phyloP scores from a whole-genome alignment of 495 filamentous ascomycete genomes.

The Gamarada debralockiae region DNA sequence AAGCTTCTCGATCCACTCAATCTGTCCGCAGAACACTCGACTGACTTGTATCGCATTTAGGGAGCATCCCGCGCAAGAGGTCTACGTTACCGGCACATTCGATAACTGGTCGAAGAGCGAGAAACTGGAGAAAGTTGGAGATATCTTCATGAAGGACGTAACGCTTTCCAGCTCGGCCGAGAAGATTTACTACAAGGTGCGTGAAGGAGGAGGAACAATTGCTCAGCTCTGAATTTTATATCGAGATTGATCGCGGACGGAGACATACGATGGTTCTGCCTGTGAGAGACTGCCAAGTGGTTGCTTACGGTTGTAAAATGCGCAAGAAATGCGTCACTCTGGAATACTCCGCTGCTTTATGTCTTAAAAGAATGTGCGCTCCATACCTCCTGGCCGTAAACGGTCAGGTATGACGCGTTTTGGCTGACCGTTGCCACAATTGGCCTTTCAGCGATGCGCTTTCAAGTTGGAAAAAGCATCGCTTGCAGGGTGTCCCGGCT shows the following conservation, averaged over 20 bases:
- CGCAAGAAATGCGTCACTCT: background rate
- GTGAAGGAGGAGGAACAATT: constrained; percentile 5
- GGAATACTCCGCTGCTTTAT: background rate
- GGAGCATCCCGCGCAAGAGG: constrained; percentile 74
- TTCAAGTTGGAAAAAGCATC: constrained; percentile 10
- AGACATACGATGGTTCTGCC: background rate
- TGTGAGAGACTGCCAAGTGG: constrained; percentile 2
- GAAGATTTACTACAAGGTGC: constrained; percentile 81
- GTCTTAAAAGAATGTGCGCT: background rate
- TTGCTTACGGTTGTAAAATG: background rate
- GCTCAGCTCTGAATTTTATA: background rate
- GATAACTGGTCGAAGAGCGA: constrained; percentile 88
- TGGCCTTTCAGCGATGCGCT: constrained; percentile 23
- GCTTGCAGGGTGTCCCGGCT: constrained; percentile 3
- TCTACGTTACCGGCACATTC: constrained; percentile 94
- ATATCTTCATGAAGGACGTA: constrained; percentile 73
- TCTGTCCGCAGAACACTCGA: background rate
- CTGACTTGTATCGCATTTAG: constrained; percentile 34
- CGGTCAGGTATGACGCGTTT: constrained; percentile 15
- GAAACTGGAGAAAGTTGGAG: constrained; percentile 69
- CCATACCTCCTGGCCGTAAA: background rate
- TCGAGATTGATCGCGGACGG: background rate
- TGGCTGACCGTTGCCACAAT: background rate
- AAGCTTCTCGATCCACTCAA: background rate
- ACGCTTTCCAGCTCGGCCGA: constrained; percentile 54